These are phyloP conservation scores for Solanum hybrid DNA, from an alignment of 305 asterid species.

Conservation along the genomic window DNA sequence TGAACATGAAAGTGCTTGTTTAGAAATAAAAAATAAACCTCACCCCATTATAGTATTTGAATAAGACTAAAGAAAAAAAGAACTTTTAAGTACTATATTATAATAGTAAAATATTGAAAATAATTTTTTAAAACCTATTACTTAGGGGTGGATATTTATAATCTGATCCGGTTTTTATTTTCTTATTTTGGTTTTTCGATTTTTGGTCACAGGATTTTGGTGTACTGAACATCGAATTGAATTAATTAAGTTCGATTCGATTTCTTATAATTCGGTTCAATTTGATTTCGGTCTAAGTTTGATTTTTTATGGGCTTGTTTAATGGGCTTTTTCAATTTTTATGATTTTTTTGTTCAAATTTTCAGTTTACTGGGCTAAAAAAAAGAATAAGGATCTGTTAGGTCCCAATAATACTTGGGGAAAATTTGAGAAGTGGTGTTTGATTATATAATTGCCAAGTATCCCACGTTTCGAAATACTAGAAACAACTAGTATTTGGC, in stretches of 20 bases:
- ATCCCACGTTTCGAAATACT: not conserved
- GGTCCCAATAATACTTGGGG: not conserved
- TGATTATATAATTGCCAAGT: not conserved
- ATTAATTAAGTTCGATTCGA: not conserved
- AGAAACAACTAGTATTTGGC: not conserved
- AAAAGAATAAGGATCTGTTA: not conserved
- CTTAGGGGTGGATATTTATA: not conserved
- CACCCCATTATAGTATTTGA: not conserved
- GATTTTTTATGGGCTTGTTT: not conserved
- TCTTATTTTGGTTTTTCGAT: not conserved
- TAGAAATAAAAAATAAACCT: not conserved
- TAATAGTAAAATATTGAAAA: not conserved
- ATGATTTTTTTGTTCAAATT: not conserved
- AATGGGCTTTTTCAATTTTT: not conserved
- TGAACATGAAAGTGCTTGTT: not conserved
- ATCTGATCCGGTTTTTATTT: no score
- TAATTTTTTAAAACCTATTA: no score
- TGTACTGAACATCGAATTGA: not conserved
- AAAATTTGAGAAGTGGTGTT: not conserved
- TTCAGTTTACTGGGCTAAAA: no score
- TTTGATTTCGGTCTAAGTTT: not conserved
- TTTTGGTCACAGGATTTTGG: not conserved
- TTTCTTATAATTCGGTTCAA: no score
- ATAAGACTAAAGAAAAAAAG: not conserved
- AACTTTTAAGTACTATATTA: not conserved